Percentiles rank a stretch among this genome's conserved stretches.
These are phyloP conservation scores for Chiua virens DNA, from an alignment of 768 basidiomycete species.

Conservation along the genomic window DNA sequence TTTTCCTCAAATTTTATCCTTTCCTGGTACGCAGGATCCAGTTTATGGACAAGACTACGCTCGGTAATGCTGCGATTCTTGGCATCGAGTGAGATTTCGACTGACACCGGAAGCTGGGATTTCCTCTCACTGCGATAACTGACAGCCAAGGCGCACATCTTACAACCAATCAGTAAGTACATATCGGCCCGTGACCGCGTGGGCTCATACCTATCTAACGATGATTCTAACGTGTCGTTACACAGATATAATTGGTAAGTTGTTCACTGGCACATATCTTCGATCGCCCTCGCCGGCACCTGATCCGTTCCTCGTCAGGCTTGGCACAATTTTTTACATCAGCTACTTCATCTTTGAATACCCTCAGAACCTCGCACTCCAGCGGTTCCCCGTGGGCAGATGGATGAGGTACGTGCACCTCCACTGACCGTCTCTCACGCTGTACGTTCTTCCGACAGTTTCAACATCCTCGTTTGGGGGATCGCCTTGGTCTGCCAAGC, in stretches of 20 bases:
- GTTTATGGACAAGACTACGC: slow-evolving; percentile 76
- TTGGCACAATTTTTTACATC: slow-evolving; percentile 74
- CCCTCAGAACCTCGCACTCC: slow-evolving; percentile 71
- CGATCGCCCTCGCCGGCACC: too few species aligned
- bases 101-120: neutral
- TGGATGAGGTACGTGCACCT: slow-evolving; percentile 69
- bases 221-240: neutral
- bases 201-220: too few species aligned
- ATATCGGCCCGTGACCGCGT: neutral
- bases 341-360: slow-evolving; percentile 72
- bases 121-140: slow-evolving; percentile 1
- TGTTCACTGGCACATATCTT: too few species aligned
- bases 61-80: slow-evolving; percentile 66
- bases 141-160: slow-evolving; percentile 59
- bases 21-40: slow-evolving; percentile 53
- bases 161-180: slow-evolving; percentile 64
- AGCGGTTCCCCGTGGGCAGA: slow-evolving; percentile 73
- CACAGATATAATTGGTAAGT: slow-evolving; percentile 70
- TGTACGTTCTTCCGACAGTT: slow-evolving; percentile 33
- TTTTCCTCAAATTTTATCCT: too few species aligned
- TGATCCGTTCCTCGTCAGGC: slow-evolving; percentile 39
- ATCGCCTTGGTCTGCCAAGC: slow-evolving; percentile 61
- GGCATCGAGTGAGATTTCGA: slow-evolving; percentile 55
- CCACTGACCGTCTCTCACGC: neutral
- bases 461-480: slow-evolving; percentile 69